These are phyloP conservation scores for Cladophialophora psammophila DNA, from an alignment of 2,329 filamentous ascomycete genomes.

Conservation along the genomic window DNA sequence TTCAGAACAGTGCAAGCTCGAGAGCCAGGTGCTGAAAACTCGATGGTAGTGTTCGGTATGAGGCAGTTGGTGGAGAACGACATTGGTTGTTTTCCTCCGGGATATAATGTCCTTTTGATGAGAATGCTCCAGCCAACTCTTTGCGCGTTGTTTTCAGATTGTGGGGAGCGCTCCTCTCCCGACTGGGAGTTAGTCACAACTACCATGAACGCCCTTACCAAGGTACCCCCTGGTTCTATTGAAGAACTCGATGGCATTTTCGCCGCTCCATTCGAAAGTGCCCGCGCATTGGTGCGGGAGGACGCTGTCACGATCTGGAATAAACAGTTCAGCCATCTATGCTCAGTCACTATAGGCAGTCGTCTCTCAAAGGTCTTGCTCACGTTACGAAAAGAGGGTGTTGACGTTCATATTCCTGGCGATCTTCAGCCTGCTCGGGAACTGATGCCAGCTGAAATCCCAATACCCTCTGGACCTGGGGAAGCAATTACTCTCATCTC, in stretches of 20 bases:
- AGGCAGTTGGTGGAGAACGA: neutral
- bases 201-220: neutral
- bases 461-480: neutral
- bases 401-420: constrained; percentile 3
- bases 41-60: neutral
- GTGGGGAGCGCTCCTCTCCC: constrained; percentile 33
- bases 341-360: constrained; percentile 69
- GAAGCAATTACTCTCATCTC: constrained; percentile 4
- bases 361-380: constrained; percentile 67
- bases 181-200: neutral
- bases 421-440: neutral
- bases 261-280: constrained; percentile 61
- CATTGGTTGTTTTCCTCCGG: neutral
- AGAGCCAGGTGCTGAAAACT: neutral
- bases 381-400: constrained; percentile 19
- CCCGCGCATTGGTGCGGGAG: constrained; percentile 59
- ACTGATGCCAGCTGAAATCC: neutral
- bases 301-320: constrained; percentile 72
- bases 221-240: constrained; percentile 47
- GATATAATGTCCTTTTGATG: neutral
- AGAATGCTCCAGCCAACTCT: constrained; percentile 37
- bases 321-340: constrained; percentile 67
- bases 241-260: constrained; percentile 61
- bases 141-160: constrained; percentile 46
- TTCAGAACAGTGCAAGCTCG: constrained; percentile 6